A percentile compares a stretch with the other conserved stretches of the same genome.
Evolutionary conservation across 1,284 basidiomycete genomes (phyloP).

Genomic region (Stygiomarasmius scandens): DNA sequence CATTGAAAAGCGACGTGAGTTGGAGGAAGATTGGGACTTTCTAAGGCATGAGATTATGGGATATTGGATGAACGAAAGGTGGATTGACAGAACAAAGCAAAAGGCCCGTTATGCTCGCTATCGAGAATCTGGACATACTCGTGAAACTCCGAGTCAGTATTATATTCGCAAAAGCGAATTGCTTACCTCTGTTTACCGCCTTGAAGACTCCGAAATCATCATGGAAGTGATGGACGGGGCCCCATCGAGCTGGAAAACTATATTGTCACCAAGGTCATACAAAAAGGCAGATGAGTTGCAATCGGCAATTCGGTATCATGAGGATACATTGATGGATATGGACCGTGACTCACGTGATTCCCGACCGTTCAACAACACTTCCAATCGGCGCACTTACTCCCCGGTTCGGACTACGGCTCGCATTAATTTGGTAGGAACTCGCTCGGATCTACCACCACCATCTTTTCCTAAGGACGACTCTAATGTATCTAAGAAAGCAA

Average conservation of each 20-base stretch:
- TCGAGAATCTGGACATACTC: slow-evolving; percentile 23
- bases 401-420: slow-evolving; percentile 5
- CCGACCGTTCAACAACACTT: no score
- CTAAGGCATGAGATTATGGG: slow-evolving; percentile 23
- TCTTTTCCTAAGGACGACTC: slow-evolving; percentile 32
- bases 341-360: no score
- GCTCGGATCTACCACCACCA: background rate
- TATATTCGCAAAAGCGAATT: slow-evolving; percentile 17
- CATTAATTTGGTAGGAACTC: background rate
- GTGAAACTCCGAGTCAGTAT: slow-evolving; percentile 19
- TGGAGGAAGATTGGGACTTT: slow-evolving; percentile 29
- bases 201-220: slow-evolving; percentile 23
- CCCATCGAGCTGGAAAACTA: slow-evolving; percentile 22
- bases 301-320: slow-evolving; percentile 22
- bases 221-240: slow-evolving; percentile 25
- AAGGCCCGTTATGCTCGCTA: slow-evolving; percentile 27
- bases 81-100: slow-evolving; percentile 26
- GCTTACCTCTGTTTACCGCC: background rate
- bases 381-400: no score
- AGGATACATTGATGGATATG: slow-evolving; percentile 15
- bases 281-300: slow-evolving; percentile 19
- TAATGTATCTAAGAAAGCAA: slow-evolving; percentile 27
- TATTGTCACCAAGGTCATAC: slow-evolving; percentile 21
- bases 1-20: background rate
- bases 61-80: slow-evolving; percentile 34